A percentile compares a stretch with the other conserved stretches of the same genome.
Evolutionary conservation across 192 early-diverging fungal genomes (phyloP).

Genomic region (Coemansia umbellata): DNA sequence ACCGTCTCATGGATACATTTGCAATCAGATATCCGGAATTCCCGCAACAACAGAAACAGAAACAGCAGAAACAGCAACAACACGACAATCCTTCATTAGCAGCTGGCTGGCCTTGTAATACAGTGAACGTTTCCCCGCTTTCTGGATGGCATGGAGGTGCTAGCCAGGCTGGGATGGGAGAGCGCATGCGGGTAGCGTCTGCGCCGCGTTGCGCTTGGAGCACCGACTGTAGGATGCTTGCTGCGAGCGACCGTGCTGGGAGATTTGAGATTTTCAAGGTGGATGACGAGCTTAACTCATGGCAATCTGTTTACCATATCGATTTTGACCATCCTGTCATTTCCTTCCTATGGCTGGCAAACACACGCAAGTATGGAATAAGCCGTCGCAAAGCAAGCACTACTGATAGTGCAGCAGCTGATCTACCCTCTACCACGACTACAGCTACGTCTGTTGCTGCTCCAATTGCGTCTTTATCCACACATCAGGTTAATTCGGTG

Average conservation of each 20-base stretch:
- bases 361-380: conserved; percentile 47
- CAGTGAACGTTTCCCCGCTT: conserved; percentile 39
- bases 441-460: not conserved
- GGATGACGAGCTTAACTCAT: conserved; percentile 38
- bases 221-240: conserved; percentile 41
- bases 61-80: not conserved
- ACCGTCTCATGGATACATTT: conserved; percentile 21
- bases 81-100: not conserved
- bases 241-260: conserved; percentile 35
- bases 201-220: conserved; percentile 47
- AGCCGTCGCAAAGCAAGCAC: conserved; percentile 14
- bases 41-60: not conserved
- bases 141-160: conserved; percentile 47
- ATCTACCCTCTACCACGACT: no score
- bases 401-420: not conserved
- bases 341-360: conserved; percentile 43
- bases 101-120: conserved; percentile 11
- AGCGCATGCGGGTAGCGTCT: conserved; percentile 46
- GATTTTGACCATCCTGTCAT: conserved; percentile 46
- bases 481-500: conserved; percentile 8
- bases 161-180: conserved; percentile 27
- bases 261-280: conserved; percentile 46
- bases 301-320: conserved; percentile 40
- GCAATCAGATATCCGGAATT: not conserved
- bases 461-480: conserved; percentile 5